Conservation (phyloP, 2,329 filamentous ascomycete genomes). For the Xylaria sp. region DNA sequence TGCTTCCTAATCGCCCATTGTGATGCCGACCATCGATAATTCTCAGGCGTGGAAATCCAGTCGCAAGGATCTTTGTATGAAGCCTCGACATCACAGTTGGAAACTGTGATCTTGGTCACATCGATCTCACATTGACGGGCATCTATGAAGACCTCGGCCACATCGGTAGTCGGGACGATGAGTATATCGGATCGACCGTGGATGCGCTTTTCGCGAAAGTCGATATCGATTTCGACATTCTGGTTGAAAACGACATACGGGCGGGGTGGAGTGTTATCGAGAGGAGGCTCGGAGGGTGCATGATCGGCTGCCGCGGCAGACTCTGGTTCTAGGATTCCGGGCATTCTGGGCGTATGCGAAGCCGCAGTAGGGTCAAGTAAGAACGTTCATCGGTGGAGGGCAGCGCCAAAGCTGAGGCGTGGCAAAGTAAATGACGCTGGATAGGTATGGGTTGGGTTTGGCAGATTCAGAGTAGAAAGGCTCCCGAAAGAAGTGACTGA, state of each 20-base stretch:
- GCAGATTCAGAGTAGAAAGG: background rate
- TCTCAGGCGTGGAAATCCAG: constrained; percentile 61
- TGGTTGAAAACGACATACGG: constrained; percentile 71
- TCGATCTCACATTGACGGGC: constrained; percentile 65
- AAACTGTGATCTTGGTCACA: constrained; percentile 55
- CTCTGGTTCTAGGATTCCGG: constrained; percentile 36
- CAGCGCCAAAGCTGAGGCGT: background rate
- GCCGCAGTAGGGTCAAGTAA: constrained; percentile 23
- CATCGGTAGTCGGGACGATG: constrained; percentile 64
- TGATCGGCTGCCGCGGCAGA: constrained; percentile 28
- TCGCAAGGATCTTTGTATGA: constrained; percentile 68
- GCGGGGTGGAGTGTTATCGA: constrained; percentile 39
- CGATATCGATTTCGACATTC: constrained; percentile 85
- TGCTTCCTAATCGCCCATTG: constrained; percentile 77
- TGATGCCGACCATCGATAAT: constrained; percentile 66
- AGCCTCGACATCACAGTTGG: constrained; percentile 48
- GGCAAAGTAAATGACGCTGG: background rate
- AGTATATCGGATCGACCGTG: constrained; percentile 81
- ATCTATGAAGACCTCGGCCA: constrained; percentile 62
- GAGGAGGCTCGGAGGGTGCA: constrained; percentile 35
- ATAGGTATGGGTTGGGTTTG: background rate
- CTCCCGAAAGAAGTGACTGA: background rate
- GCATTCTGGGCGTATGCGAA: constrained; percentile 35
- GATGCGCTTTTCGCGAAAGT: constrained; percentile 76
- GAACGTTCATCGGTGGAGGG: background rate